Base-by-base conservation (phyloP, 1,284 basidiomycete species). In the Trametes versicolor region DNA sequence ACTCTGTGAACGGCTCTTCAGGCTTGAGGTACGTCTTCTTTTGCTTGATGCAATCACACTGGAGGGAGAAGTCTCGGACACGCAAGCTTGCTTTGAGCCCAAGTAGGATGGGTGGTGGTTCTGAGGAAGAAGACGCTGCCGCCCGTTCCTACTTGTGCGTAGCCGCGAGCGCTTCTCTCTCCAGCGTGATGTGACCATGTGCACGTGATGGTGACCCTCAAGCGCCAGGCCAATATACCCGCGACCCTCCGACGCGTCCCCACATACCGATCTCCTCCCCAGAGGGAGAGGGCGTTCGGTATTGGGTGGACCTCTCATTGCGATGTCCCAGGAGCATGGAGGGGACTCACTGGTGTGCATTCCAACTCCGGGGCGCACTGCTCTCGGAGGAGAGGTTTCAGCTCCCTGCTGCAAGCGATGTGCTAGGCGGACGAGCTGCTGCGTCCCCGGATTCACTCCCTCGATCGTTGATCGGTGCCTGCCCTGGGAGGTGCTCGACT, bases 71-170 rank as follows among this genome's bases (percentile, higher is more conserved):
- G 39, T 32, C 12, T 43, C 25, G 12, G 27, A 32, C 34, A 32
- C 57, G 19, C 48, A 27, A 48, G 56, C 51, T 49, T 54, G 27
- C 29, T 62, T 51, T 29, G 50, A 17, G 39, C 41, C 56, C 55
- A 25, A 47, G 62, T 58, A 60, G 57, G 45, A 56, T 60, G 52
- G 60, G 63, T 62, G 52, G 62, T 60, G 34, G 62, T 59, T 53
- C 43, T 56, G 19, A 25, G n/a, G 25, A 27, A 39, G 6, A 50
- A 47, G 23, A 45, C 21, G 13, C 34, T 27, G 25, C 57, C 58
- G 57, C 64, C 57, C 51, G 47, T 45, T n/a, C 37, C 47, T 55
- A 41, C 41, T 21, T 32, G 47, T 8, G 27, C 13, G n/a, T 25
- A 12, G 8, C 45, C 7, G 21, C 53, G 62, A 58, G 63, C 66